Conservation (phyloP, 768 basidiomycete species). For the Lentinula sp. region DNA sequence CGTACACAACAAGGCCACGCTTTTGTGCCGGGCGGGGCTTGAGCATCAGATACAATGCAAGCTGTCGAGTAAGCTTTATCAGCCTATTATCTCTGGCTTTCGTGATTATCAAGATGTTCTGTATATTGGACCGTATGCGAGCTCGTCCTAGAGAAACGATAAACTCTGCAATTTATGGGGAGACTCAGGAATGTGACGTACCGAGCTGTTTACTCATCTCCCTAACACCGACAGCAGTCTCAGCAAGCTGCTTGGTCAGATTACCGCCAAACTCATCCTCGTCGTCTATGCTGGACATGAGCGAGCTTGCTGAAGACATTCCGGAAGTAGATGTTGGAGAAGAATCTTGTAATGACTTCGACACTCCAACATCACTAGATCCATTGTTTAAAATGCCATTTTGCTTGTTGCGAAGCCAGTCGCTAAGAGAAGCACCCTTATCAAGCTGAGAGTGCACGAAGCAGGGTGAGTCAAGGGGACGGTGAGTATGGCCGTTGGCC, state of each 20-base stretch:
- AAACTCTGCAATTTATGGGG: background rate
- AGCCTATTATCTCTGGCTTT: slow-evolving; percentile 97
- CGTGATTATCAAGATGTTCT: slow-evolving; percentile 91
- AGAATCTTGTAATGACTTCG: slow-evolving; percentile 38
- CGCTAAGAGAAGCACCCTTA: slow-evolving; percentile 69
- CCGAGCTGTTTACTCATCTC: slow-evolving; percentile 99
- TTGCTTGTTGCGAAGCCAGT: slow-evolving; percentile 57
- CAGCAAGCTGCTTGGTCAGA: slow-evolving; percentile 88
- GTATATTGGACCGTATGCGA: slow-evolving; percentile 85
- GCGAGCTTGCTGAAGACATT: slow-evolving; percentile 18
- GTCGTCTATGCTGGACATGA: slow-evolving; percentile 35
- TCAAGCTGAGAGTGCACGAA: slow-evolving; percentile 93
- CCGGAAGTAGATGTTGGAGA: slow-evolving; percentile 15
- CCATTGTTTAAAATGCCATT: slow-evolving; percentile 23
- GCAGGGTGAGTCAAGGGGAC: slow-evolving; percentile 66
- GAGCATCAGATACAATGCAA: slow-evolving; percentile 93
- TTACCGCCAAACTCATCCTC: slow-evolving; percentile 71
- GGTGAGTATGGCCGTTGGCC: slow-evolving; percentile 18
- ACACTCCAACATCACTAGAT: slow-evolving; percentile 37
- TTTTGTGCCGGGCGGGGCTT: slow-evolving; percentile 58
- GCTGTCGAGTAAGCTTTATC: slow-evolving; percentile 89
- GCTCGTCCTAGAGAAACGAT: slow-evolving; percentile 64
- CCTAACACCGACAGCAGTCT: slow-evolving; percentile 93
- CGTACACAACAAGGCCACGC: slow-evolving; percentile 84
- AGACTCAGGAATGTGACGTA: slow-evolving; percentile 27